These are phyloP conservation scores for Sclerotinia trifoliorum DNA, from an alignment of 2,329 filamentous ascomycete genomes.

Conservation along the genomic window DNA sequence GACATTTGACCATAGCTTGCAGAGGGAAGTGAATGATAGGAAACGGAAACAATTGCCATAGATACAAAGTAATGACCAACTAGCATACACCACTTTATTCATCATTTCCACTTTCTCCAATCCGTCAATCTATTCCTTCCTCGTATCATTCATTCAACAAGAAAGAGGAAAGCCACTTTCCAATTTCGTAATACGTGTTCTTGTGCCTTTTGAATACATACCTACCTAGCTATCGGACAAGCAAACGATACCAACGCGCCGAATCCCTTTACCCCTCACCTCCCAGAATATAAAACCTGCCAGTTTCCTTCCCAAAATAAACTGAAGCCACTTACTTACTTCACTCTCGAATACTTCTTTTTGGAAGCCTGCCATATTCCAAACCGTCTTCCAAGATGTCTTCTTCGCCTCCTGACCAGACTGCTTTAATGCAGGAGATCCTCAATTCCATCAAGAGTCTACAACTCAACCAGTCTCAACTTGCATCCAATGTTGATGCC, in stretches of 20 bases:
- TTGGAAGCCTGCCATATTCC: neutral
- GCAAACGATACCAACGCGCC: slow-evolving; percentile 6
- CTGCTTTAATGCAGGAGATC: slow-evolving; percentile 51
- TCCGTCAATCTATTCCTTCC: neutral
- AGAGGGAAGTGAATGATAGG: slow-evolving; percentile 5
- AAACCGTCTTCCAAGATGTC: neutral
- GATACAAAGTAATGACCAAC: neutral
- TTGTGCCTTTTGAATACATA: slow-evolving; percentile 10
- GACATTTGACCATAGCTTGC: neutral
- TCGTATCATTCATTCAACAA: slow-evolving; percentile 5
- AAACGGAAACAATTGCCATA: neutral
- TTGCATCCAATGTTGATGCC: slow-evolving; percentile 56
- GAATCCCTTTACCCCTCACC: slow-evolving; percentile 8
- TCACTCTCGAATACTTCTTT: neutral
- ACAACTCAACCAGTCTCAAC: slow-evolving; percentile 53
- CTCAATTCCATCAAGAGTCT: slow-evolving; percentile 54
- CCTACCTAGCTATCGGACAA: slow-evolving; percentile 2
- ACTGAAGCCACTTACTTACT: neutral
- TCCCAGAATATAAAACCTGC: neutral
- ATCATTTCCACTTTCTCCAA: slow-evolving; percentile 15
- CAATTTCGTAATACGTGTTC: slow-evolving; percentile 12
- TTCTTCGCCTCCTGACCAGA: slow-evolving; percentile 34
- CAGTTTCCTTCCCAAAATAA: neutral
- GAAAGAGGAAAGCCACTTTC: slow-evolving; percentile 1
- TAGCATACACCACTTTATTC: neutral